A percentile compares a stretch with the other conserved stretches of the same genome.
Conservation (phyloP, 352 stramenopile species). For the Pseudoperonospora humuli region DNA sequence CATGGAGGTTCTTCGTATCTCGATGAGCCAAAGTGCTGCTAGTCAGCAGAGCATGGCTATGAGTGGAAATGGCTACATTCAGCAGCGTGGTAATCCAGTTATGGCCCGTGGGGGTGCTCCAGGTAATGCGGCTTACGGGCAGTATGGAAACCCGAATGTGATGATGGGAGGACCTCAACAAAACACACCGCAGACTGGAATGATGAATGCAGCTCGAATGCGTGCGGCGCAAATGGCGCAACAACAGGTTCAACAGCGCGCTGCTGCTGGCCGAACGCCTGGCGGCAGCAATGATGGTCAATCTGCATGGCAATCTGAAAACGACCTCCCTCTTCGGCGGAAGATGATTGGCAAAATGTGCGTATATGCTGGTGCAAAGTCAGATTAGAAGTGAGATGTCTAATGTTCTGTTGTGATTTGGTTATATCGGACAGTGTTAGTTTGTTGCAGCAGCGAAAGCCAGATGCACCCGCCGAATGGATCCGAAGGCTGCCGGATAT, state of each 20-base stretch:
- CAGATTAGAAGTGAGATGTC: not conserved
- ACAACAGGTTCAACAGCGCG: slow-evolving; percentile 46
- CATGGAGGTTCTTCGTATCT: slow-evolving; percentile 82
- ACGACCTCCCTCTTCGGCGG: slow-evolving; percentile 72
- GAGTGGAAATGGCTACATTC: slow-evolving; percentile 53
- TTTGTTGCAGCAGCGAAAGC: slow-evolving; percentile 94
- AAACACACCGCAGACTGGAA: slow-evolving; percentile 25
- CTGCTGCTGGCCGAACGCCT: slow-evolving; percentile 28
- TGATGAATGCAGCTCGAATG: slow-evolving; percentile 41
- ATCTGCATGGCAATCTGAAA: slow-evolving; percentile 82
- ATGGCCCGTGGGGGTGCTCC: slow-evolving; percentile 40
- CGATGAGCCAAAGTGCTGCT: slow-evolving; percentile 59
- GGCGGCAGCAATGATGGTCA: slow-evolving; percentile 38
- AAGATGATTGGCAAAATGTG: slow-evolving; percentile 91
- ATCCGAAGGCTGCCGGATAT: slow-evolving; percentile 97
- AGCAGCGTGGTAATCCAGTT: slow-evolving; percentile 43
- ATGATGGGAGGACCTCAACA: slow-evolving; percentile 39
- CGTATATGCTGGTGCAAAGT: slow-evolving; percentile 7
- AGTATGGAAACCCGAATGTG: slow-evolving; percentile 62
- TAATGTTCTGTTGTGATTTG: slow-evolving; percentile 5
- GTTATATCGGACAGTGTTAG: slow-evolving; percentile 62
- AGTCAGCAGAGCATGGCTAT: slow-evolving; percentile 56
- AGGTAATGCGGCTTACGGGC: slow-evolving; percentile 40
- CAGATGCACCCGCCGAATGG: slow-evolving; percentile 95
- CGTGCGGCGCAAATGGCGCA: slow-evolving; percentile 35